These are phyloP conservation scores for Cladosporium cucumerinum DNA, from an alignment of 2,329 filamentous ascomycete genomes.

Conservation along the genomic window DNA sequence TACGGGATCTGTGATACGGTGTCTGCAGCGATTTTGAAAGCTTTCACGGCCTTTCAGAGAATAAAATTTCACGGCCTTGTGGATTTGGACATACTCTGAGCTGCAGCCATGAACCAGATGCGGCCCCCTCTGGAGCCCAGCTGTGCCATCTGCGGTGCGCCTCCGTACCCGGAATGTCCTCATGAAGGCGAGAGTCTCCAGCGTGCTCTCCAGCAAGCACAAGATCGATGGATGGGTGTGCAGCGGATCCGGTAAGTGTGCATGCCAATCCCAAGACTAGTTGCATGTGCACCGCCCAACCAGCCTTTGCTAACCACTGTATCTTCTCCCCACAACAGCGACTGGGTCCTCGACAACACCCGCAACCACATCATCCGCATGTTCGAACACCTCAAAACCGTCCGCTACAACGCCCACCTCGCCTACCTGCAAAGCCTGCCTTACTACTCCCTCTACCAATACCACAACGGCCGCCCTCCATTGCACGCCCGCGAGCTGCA, in stretches of 20 bases:
- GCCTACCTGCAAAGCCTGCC: slow-evolving; percentile 45
- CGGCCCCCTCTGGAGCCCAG: slow-evolving; percentile 18
- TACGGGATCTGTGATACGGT: not conserved
- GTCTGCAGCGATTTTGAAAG: not conserved
- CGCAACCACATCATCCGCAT: slow-evolving; percentile 44
- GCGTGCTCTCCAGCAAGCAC: slow-evolving; percentile 33
- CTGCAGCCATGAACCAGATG: not conserved
- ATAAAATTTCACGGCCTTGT: not conserved
- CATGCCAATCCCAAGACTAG: not conserved
- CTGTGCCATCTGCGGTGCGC: slow-evolving; percentile 37
- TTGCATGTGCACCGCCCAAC: not conserved
- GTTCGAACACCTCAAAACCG: slow-evolving; percentile 41
- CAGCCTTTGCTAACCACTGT: not conserved
- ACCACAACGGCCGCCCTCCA: slow-evolving; percentile 44
- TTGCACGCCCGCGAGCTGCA: slow-evolving; percentile 40
- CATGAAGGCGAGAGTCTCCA: slow-evolving; percentile 35
- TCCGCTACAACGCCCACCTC: slow-evolving; percentile 41
- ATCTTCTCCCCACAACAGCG: slow-evolving; percentile 29
- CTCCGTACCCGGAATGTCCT: slow-evolving; percentile 32
- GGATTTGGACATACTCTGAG: not conserved
- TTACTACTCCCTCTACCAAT: slow-evolving; percentile 46
- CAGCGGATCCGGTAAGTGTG: slow-evolving; percentile 28
- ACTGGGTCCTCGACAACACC: slow-evolving; percentile 47
- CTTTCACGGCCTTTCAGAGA: not conserved
- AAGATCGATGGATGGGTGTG: slow-evolving; percentile 30